Percentiles rank a stretch among this genome's conserved stretches.
phyloP scores from a whole-genome alignment of 2,329 filamentous ascomycete species.

The Fusarium pseudonygamai region DNA sequence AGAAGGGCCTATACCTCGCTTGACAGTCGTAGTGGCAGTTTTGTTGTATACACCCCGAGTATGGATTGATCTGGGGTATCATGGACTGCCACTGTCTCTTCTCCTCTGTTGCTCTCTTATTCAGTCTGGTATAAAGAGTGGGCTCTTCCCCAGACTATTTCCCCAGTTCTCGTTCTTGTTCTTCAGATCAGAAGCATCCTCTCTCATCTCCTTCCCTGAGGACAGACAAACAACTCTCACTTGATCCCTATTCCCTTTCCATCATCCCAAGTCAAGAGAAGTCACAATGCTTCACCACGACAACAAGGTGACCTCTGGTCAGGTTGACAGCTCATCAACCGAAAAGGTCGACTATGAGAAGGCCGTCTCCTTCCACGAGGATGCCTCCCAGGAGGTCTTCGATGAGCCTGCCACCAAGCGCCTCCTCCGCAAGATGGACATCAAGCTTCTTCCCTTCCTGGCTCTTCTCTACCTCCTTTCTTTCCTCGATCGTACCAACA shows the following conservation, averaged over 20 bases:
- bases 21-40: constrained; percentile 10
- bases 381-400: constrained; percentile 40
- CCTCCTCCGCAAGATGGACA: constrained; percentile 63
- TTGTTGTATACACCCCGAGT: not conserved
- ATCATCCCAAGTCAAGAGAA: not conserved
- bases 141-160: constrained; percentile 36
- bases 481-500: constrained; percentile 55
- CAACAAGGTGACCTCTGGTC: constrained; percentile 16
- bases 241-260: not conserved
- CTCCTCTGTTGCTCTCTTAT: not conserved
- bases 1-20: constrained; percentile 3
- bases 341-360: constrained; percentile 44
- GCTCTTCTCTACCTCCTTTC: constrained; percentile 67
- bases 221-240: constrained; percentile 20
- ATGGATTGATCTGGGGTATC: not conserved
- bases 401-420: constrained; percentile 55
- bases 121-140: constrained; percentile 31
- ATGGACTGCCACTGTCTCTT: not conserved
- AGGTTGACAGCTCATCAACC: constrained; percentile 39
- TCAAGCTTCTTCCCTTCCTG: constrained; percentile 67
- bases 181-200: constrained; percentile 38
- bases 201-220: constrained; percentile 25
- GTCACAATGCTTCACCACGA: constrained; percentile 35
- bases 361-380: constrained; percentile 40
- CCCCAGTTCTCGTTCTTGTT: constrained; percentile 32